Conservation (phyloP, 352 stramenopile species). For the Globisporangium spinosum region DNA sequence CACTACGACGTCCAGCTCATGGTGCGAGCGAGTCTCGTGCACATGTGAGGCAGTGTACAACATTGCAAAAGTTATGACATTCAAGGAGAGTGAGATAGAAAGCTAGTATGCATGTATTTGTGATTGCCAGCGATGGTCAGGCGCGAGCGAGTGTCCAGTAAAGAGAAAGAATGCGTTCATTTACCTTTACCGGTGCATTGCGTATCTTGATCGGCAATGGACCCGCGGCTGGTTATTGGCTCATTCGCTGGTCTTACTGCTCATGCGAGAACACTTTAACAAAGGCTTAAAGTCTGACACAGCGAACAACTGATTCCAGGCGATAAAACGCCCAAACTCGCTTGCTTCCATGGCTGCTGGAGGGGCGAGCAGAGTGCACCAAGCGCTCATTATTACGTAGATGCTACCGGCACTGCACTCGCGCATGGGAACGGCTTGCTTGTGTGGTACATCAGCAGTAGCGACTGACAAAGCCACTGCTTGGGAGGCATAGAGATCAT, state of each 20-base stretch:
- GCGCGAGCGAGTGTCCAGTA: no score
- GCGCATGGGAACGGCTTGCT: no score
- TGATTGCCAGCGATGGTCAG: not conserved
- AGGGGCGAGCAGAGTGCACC: not conserved
- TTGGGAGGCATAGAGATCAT: not conserved
- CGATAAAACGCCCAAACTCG: not conserved
- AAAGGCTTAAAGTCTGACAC: no score
- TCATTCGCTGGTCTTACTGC: not conserved
- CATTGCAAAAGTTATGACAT: not conserved
- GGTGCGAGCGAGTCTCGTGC: slow-evolving; percentile 10
- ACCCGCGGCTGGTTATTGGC: no score
- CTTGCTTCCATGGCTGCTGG: not conserved
- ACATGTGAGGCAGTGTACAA: not conserved
- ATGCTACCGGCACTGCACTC: no score
- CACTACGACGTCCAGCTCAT: slow-evolving; percentile 45
- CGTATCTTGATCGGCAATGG: no score
- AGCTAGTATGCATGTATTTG: not conserved
- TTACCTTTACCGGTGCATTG: no score
- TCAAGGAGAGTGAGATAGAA: no score
- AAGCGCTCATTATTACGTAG: not conserved
- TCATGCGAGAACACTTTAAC: not conserved
- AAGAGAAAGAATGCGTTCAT: not conserved
- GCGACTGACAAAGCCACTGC: not conserved
- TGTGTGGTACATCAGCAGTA: not conserved
- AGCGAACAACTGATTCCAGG: no score